Evolutionary conservation across 345 rosid species (phyloP), one percentile per base, ranked within the genome.

Genomic region (rapeseed (Brassica napus)): DNA sequence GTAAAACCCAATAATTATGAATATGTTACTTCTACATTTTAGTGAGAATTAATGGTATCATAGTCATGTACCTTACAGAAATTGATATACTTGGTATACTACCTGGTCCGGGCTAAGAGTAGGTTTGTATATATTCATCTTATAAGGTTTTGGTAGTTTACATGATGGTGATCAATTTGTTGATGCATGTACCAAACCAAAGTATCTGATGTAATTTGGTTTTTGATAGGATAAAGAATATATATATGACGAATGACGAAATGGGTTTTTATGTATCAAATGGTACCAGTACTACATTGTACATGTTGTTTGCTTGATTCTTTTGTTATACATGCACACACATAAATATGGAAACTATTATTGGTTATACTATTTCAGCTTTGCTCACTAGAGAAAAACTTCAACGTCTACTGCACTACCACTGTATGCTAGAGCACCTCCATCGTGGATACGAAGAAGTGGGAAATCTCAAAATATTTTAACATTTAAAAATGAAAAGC

Each of bases 1-100:
- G 80, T 64, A 80, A 57, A 55, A 4, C 68, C 24, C 55, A 74
- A 69, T 62, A 79, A 35, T 62, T 47, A 62, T 79, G 70, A 60
- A 44, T 59, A 72, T 31, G 37, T 8, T 18, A 21, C 71, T 3
- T 54, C 21, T 37, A 64, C 52, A 31, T 39, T 15, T 4, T 18
- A 28, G 68, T 59, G 35, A 76, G 65, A 34, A 31, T 69, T 44
- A 47, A 47, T 69, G 54, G 63, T 69, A 47, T 47, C 80, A 30
- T 28, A 26, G 15, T 68, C 37, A 69, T 61, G 37, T 44, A 49
- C 15, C 16, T 69, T 60, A 58, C 7, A 8, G 24, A 76, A 68
- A 18, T 57, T 58, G 21, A 67, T 76, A 30, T 28, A 28, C 4
- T 39, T 77, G 8, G 30, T 77, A 32, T 47, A 77, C 6, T 7